Conservation (phyloP, 495 filamentous ascomycete genomes). For the Talaromyces adpressus region DNA sequence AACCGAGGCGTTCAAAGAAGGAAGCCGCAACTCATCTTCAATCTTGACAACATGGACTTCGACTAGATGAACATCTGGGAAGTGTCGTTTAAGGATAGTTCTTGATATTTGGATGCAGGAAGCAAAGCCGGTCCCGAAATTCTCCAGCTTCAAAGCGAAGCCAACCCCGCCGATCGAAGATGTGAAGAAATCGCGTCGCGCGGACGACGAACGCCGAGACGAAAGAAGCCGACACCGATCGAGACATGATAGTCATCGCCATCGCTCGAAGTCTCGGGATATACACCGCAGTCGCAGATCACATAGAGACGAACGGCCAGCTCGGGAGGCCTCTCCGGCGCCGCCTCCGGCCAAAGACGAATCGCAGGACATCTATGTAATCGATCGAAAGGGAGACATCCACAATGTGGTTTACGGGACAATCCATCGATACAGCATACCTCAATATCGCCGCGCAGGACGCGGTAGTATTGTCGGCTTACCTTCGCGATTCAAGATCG, state of each 20-base stretch:
- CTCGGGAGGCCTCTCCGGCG: neutral
- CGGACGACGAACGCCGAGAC: conserved; percentile 15
- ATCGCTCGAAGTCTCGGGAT: conserved; percentile 22
- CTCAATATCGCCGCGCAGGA: conserved; percentile 52
- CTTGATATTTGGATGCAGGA: conserved; percentile 18
- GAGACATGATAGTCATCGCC: conserved; percentile 17
- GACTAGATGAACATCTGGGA: neutral
- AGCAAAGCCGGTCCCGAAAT: conserved; percentile 50
- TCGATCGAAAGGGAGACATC: conserved; percentile 56
- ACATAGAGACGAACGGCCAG: neutral
- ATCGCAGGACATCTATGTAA: conserved; percentile 24
- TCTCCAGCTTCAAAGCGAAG: conserved; percentile 60
- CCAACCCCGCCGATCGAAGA: conserved; percentile 17
- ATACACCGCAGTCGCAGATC: neutral
- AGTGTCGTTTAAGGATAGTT: neutral
- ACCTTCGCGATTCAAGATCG: conserved; percentile 39
- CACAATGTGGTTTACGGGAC: conserved; percentile 55
- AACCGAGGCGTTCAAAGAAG: conserved; percentile 1
- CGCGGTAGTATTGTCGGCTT: conserved; percentile 53
- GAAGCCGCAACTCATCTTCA: neutral
- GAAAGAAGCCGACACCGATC: conserved; percentile 20
- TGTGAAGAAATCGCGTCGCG: conserved; percentile 11
- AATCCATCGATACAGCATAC: conserved; percentile 53
- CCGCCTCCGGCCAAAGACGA: conserved; percentile 11
- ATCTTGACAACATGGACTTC: neutral